A percentile compares a stretch with the other conserved stretches of the same genome.
Conservation (phyloP, 2,329 filamentous ascomycete genomes). For the Fusarium tricinctum region DNA sequence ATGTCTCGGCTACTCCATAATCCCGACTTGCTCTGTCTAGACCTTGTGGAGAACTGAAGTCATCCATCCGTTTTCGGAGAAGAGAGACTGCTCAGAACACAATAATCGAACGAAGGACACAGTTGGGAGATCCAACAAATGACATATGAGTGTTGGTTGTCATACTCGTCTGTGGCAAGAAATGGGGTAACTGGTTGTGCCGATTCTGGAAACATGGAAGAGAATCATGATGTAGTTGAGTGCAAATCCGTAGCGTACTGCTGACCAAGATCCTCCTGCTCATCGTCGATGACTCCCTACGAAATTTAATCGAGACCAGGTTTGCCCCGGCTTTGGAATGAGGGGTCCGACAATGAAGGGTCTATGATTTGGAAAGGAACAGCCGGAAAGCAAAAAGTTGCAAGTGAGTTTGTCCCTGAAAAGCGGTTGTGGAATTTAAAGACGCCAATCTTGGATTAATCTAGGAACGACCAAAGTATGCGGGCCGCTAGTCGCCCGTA, state of each 20-base stretch:
- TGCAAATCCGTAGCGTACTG: background rate
- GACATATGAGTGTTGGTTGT: background rate
- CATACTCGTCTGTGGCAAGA: background rate
- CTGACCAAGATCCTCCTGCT: background rate
- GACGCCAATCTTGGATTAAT: background rate
- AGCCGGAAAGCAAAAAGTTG: conserved; percentile 17
- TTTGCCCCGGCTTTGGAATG: conserved; percentile 13
- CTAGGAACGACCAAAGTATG: conserved; percentile 16
- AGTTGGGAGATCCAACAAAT: background rate
- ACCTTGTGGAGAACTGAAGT: background rate
- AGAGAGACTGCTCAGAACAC: background rate
- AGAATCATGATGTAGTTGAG: conserved; percentile 6
- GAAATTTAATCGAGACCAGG: conserved; percentile 10
- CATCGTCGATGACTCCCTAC: conserved; percentile 6
- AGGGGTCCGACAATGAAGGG: background rate
- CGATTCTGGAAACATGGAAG: background rate
- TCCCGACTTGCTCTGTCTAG: background rate
- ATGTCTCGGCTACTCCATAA: conserved; percentile 7
- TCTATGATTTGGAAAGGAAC: background rate
- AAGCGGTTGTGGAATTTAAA: conserved; percentile 15
- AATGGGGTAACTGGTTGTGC: background rate
- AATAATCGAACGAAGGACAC: background rate
- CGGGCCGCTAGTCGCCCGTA: background rate
- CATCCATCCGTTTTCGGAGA: background rate
- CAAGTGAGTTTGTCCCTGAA: background rate